phyloP scores from a whole-genome alignment of 2,329 filamentous ascomycete species.

The Exophiala oligosperma region DNA sequence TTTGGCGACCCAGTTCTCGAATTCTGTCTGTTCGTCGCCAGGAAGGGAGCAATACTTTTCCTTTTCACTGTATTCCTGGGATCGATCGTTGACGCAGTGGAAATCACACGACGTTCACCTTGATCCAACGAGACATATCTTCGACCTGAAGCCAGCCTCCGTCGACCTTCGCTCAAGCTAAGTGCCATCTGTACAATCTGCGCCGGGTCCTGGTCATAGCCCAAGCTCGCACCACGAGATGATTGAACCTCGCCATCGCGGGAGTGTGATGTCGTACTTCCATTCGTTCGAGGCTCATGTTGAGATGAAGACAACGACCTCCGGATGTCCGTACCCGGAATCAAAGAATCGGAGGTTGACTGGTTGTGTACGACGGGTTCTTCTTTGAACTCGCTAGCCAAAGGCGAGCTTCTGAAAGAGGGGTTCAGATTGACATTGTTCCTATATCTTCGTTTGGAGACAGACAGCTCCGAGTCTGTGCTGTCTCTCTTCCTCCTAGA shows the following conservation, averaged over 20 bases:
- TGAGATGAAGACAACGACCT: constrained; percentile 16
- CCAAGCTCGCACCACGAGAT: constrained; percentile 23
- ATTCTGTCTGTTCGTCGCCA: constrained; percentile 17
- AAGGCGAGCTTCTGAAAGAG: constrained; percentile 34
- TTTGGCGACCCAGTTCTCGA: constrained; percentile 23
- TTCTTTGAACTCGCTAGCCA: constrained; percentile 31
- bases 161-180: constrained; percentile 78
- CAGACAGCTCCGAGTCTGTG: constrained; percentile 35
- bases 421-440: constrained; percentile 38
- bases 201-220: constrained; percentile 71
- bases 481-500: constrained; percentile 43
- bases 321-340: constrained; percentile 12
- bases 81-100: constrained; percentile 14
- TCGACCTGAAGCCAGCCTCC: constrained; percentile 57
- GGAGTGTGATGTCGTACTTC: constrained; percentile 8
- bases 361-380: constrained; percentile 19
- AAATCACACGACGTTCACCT: constrained; percentile 23
- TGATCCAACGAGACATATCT: constrained; percentile 39
- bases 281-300: constrained; percentile 5
- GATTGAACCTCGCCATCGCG: constrained; percentile 5
- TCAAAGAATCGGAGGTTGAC: constrained; percentile 4
- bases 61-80: constrained; percentile 14
- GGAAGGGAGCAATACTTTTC: constrained; percentile 20
- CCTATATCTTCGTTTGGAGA: constrained; percentile 39
- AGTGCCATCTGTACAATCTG: constrained; percentile 93